A percentile compares a stretch with the other conserved stretches of the same genome.
These are phyloP conservation scores for Peniophora sp. DNA, from an alignment of 1,284 basidiomycete species.

Conservation along the genomic window DNA sequence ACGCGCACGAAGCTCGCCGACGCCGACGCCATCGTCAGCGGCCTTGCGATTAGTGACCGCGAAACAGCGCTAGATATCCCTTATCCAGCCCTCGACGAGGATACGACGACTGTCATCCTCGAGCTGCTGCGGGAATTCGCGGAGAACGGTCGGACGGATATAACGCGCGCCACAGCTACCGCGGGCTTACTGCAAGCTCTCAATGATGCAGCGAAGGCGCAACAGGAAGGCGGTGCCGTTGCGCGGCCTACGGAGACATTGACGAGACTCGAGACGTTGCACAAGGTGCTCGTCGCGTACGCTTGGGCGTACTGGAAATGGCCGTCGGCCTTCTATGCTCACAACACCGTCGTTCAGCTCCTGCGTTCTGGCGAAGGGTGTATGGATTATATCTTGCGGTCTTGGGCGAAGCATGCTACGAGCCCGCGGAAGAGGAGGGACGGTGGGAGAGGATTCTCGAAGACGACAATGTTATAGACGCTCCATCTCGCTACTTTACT, in stretches of 20 bases:
- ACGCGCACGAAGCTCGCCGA: constrained; percentile 9
- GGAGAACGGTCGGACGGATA: constrained; percentile 12
- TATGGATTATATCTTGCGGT: too few species aligned
- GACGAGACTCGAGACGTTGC: constrained; percentile 64
- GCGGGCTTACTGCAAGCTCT: constrained; percentile 12
- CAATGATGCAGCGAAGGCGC: constrained; percentile 14
- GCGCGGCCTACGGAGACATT: constrained; percentile 23
- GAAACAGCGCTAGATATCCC: constrained; percentile 16
- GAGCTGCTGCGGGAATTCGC: constrained; percentile 19
- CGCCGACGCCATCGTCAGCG: constrained; percentile 17
- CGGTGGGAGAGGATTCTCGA: too few species aligned
- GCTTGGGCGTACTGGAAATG: constrained; percentile 84
- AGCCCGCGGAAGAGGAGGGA: too few species aligned
- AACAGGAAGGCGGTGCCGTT: constrained; percentile 3
- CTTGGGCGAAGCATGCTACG: too few species aligned
- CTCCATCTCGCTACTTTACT: too few species aligned
- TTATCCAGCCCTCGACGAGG: constrained; percentile 19
- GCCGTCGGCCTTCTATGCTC: constrained; percentile 63
- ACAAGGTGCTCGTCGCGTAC: constrained; percentile 79
- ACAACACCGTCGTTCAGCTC: constrained; percentile 15
- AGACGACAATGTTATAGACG: too few species aligned
- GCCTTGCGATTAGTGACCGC: constrained; percentile 19
- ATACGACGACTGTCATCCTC: constrained; percentile 12
- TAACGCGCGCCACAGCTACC: constrained; percentile 12
- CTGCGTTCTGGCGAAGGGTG: too few species aligned